Conservation (phyloP, 2,329 filamentous ascomycete genomes). For the Helotiales sp. region DNA sequence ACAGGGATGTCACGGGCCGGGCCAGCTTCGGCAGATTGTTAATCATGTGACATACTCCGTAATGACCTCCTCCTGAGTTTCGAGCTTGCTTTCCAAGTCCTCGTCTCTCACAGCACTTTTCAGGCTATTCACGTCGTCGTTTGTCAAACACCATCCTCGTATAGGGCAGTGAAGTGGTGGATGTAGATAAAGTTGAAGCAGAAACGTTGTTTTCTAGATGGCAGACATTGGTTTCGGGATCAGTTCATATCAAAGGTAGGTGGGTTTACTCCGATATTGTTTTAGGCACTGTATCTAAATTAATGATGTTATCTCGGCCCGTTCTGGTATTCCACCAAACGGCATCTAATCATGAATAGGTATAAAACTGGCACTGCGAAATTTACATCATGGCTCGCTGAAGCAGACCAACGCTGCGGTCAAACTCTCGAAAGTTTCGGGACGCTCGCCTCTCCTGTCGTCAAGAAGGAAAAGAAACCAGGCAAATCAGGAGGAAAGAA, state of each 20-base stretch:
- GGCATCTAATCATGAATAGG: neutral
- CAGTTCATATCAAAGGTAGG: too few relatives aligned
- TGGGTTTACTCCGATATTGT: too few relatives aligned
- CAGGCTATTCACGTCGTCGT: neutral
- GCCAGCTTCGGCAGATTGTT: neutral
- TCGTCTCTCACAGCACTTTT: neutral
- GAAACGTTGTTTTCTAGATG: too few relatives aligned
- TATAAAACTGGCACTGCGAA: neutral
- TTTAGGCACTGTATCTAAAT: too few relatives aligned
- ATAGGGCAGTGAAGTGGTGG: too few relatives aligned
- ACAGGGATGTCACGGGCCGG: conserved; percentile 2
- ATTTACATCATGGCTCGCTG: neutral
- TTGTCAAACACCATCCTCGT: too few relatives aligned
- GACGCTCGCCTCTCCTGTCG: neutral
- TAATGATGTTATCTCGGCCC: too few relatives aligned
- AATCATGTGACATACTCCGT: neutral
- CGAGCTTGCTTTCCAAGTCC: neutral
- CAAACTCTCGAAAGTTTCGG: neutral
- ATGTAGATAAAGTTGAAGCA: too few relatives aligned
- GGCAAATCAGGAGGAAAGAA: neutral
- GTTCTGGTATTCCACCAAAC: too few relatives aligned
- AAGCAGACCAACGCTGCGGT: neutral
- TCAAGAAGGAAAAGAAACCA: neutral
- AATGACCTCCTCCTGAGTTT: neutral
- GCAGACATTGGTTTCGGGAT: too few relatives aligned